A percentile compares a stretch with the other conserved stretches of the same genome.
Evolutionary conservation across 2,329 filamentous ascomycete species (phyloP).

Genomic region (Botrytis galanthina): DNA sequence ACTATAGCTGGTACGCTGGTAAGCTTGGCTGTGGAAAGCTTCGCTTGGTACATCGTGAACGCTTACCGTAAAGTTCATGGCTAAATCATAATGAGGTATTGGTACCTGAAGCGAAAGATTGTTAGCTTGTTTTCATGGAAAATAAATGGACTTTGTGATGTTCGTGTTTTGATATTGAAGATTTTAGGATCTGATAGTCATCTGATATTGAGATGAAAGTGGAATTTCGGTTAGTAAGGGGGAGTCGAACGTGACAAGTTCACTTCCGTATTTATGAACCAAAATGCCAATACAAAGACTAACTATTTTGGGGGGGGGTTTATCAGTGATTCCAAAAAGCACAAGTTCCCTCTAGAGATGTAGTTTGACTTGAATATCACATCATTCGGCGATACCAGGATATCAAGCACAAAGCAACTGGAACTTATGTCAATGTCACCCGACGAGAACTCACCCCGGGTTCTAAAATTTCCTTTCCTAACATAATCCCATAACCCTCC

Average conservation of each 20-base stretch:
- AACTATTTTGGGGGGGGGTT: accelerated
- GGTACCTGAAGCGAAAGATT: neutral
- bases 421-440: neutral
- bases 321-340: accelerated
- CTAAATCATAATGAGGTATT: neutral
- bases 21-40: neutral
- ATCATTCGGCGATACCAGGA: neutral
- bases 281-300: neutral
- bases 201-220: neutral
- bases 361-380: neutral
- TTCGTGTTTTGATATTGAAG: neutral
- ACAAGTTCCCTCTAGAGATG: neutral
- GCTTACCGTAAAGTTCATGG: neutral
- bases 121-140: neutral
- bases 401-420: neutral
- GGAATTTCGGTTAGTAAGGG: neutral
- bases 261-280: neutral
- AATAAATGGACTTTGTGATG: neutral
- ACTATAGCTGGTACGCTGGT: neutral
- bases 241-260: neutral
- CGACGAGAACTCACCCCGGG: neutral
- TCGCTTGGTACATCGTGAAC: neutral
- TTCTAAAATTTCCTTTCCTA: neutral
- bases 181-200: neutral
- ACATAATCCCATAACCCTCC: neutral